Base-by-base conservation (phyloP, 768 basidiomycete species). In the Leccinellum albellum region DNA sequence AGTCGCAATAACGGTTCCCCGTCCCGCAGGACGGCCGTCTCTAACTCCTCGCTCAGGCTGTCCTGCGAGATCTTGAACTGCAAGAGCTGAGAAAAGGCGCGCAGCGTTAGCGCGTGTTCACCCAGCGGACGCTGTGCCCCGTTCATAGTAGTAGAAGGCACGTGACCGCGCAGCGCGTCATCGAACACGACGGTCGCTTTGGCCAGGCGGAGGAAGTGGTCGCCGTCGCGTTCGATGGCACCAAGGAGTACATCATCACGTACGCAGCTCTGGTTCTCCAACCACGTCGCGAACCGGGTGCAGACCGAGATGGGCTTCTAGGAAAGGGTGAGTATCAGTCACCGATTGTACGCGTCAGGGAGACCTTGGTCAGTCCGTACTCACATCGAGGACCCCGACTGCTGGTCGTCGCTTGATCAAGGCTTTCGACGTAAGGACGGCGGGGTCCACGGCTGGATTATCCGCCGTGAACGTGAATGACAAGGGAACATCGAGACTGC, bases 211-310 rank as follows among this genome's bases (percentile, higher is more conserved):
- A 71, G 56, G 20, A 69, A 50, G 9, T 31, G 32, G 1, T 31
- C 23, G 0, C 62, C 67, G 10, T 69, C 67, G 0, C 67, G 67
- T 37, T 69, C 67, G 51, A 71, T n/a, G 9, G 69, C 64, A 4
- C 40, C 28, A 6, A 50, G 6, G 2, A 69, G 37, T 20, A 10
- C 14, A 0, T 40, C 58, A 12, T 35, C 50, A 0, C 51, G 26
- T 48, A 58, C 55, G 48, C n/a, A 58, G 0, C 0, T 54, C 5
- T 65, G 58, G 4, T 7, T 54, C 29, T 66, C 64, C 1, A 68
- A 17, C 61, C 66, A 68, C 31, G 54, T 47, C 0, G 59, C 64
- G 40, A 66, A 68, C 1, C 20, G 58, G 4, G n/a, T 50, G 47
- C 53, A 66, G 4, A 63, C 35, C 3, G 53, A 56, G 49, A 66